Conservation (phyloP, 345 rosid species). For the Psidium guajava region DNA sequence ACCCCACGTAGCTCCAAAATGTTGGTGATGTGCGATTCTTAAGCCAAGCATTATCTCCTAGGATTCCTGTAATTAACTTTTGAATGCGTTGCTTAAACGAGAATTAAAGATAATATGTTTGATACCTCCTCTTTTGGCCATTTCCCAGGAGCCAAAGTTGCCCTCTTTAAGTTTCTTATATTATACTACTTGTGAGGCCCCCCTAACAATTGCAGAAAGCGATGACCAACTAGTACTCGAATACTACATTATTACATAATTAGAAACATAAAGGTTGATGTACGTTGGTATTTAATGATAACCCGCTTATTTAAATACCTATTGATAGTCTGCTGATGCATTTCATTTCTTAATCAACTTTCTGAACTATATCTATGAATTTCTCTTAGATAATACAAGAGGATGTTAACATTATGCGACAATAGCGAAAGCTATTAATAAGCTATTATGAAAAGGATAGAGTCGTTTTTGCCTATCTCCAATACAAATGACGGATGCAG, state of each 20-base stretch:
- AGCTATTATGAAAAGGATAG: neutral
- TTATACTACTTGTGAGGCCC: neutral
- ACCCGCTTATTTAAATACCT: neutral
- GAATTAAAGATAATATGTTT: constrained; percentile 4
- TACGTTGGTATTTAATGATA: neutral
- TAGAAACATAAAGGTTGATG: neutral
- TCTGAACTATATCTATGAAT: neutral
- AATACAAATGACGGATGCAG: neutral
- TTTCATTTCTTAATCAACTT: neutral
- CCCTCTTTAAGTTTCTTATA: neutral
- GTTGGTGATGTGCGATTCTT: neutral
- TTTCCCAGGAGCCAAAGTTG: constrained; percentile 2
- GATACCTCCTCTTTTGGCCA: neutral
- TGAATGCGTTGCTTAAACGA: constrained; percentile 8
- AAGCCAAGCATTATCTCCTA: constrained; percentile 9
- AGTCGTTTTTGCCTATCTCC: neutral
- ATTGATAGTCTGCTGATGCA: neutral
- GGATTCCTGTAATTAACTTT: constrained; percentile 13
- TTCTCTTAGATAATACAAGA: neutral
- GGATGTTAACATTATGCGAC: neutral
- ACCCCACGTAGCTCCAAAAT: constrained; percentile 3
- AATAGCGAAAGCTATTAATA: neutral
- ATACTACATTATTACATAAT: neutral
- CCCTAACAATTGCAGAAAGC: neutral
- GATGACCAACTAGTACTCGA: neutral